Evolutionary conservation across 2,329 filamentous ascomycete genomes (phyloP), one percentile per base, ranked within the genome.

Genomic region (Fusarium sp.): DNA sequence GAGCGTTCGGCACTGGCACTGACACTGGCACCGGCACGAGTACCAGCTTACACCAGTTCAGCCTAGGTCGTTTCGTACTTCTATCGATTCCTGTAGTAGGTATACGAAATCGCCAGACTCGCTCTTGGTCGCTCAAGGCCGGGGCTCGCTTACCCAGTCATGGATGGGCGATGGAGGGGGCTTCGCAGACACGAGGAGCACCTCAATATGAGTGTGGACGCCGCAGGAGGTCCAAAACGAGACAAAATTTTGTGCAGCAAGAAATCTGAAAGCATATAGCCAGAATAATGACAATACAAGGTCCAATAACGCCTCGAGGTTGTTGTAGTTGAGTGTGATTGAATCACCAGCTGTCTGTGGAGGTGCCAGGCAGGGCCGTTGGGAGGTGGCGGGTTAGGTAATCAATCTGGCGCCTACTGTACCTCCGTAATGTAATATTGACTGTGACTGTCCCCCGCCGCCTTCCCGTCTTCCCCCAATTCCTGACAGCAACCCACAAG

Each of bases 341-440:
- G 74, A 74, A 77, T 77, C 69, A 60, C 66, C 63, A 52, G 11
- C 20, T 52, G 47, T 65, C 73, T 73, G 74, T 74, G 77, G 67
- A 74, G 75, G 57, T 71, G 68, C 52, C 46, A 70, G 48, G 48
- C 56, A 70, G 74, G 71, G 74, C 74, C 63, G 48, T 57, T 58
- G 53, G 63, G 33, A 53, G 38, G 55, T 47, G 26, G 42, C 46
- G 41, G 37, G 62, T 70, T 69, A 70, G 60, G 57, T 54, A 66
- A 65, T 57, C 55, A 55, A 10, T n/a, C 42, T 41, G 35, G 24
- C 46, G 21, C 53, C 53, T 53, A 41, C 4, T 6, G 42, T 16
- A 18, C 31, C 31, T 18, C 29, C 11, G 12, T 4, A 46, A 11
- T 16, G 24, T 37, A 24, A 8, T 38, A 46, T 31, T 43, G 26